These are phyloP conservation scores for Vanrija pseudolonga DNA, from an alignment of 1,284 basidiomycete genomes.

Conservation along the genomic window DNA sequence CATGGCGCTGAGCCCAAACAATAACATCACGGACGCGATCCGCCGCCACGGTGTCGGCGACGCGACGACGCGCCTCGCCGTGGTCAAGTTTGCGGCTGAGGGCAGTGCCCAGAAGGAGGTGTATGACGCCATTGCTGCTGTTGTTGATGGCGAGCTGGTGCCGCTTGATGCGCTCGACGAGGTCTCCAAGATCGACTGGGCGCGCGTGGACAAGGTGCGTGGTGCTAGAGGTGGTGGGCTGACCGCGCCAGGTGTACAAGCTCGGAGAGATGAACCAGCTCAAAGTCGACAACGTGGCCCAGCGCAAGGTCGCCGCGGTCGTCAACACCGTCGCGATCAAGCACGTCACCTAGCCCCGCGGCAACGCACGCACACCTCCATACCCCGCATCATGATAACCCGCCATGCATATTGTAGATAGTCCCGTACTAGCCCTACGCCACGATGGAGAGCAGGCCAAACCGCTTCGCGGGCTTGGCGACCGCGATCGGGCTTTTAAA, in stretches of 20 bases:
- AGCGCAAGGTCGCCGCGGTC: slow-evolving; percentile 63
- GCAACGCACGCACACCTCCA: background rate
- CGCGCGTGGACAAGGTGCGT: slow-evolving; percentile 65
- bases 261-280: slow-evolving; percentile 54
- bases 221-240: slow-evolving; percentile 5
- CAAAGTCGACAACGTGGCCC: slow-evolving; percentile 36
- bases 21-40: slow-evolving; percentile 84
- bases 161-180: slow-evolving; percentile 46
- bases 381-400: slow-evolving; percentile 12
- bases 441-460: slow-evolving; percentile 43
- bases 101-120: slow-evolving; percentile 22
- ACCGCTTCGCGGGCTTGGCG: slow-evolving; percentile 44
- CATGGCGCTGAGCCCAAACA: slow-evolving; percentile 74
- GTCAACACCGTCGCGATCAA: slow-evolving; percentile 76
- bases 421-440: slow-evolving; percentile 13
- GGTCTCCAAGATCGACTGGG: slow-evolving; percentile 37
- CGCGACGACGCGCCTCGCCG: slow-evolving; percentile 61
- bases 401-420: background rate
- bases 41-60: slow-evolving; percentile 76
- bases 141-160: slow-evolving; percentile 59
- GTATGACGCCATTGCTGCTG: slow-evolving; percentile 57
- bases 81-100: slow-evolving; percentile 61
- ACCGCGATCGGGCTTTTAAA: slow-evolving; percentile 45
- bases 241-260: slow-evolving; percentile 64
- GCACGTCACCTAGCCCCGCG: slow-evolving; percentile 54